Evolutionary conservation across 441 rosid species (phyloP), one percentile per base, ranked within the genome.

Genomic region (Isatis lusitanica): DNA sequence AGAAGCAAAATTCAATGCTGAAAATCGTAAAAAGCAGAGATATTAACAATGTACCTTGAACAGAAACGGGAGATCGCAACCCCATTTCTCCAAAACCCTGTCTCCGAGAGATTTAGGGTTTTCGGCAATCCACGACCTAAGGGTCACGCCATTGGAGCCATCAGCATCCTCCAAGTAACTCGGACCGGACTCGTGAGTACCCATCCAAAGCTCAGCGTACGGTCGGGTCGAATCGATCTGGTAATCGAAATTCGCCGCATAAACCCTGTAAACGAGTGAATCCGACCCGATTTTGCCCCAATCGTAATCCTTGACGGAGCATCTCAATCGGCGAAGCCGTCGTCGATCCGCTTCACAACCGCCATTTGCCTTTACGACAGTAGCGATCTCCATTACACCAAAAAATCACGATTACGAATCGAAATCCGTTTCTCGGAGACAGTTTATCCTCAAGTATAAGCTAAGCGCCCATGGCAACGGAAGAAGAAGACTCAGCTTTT

Each of bases 111-210:
- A 91, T 63, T 76, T 50, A 52, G 93, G 88, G 66, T 90, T 79
- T 62, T 83, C 73, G 33, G 63, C 50, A 81, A 87, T 79, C 94
- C 95, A 90, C 43, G 87, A 83, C 78, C 87, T 95, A 77, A 91
- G 84, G 69, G 79, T 78, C 33, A 83, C 26, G 65, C 78, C 65
- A 35, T 30, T 56, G 15, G 80, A 60, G 59, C 73, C 73, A 74
- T 47, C 38, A 17, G 50, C 59, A 40, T 69, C 77, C 76, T 65
- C 81, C 79, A 87, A 70, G 83, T 84, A 89, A 38, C 96, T 89
- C 4, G 97, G 97, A 1, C 94, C 97, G 0, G 99, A 95, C 60
- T 72, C 88, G 66, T 87, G 88, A 39, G 92, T 87, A 36, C 87
- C 92, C 78, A 85, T 85, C 92, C 89, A 87, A 28, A 85, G 78